phyloP scores from a whole-genome alignment of 2,329 filamentous ascomycete species.

The Rhexocercosporidium sp. region DNA sequence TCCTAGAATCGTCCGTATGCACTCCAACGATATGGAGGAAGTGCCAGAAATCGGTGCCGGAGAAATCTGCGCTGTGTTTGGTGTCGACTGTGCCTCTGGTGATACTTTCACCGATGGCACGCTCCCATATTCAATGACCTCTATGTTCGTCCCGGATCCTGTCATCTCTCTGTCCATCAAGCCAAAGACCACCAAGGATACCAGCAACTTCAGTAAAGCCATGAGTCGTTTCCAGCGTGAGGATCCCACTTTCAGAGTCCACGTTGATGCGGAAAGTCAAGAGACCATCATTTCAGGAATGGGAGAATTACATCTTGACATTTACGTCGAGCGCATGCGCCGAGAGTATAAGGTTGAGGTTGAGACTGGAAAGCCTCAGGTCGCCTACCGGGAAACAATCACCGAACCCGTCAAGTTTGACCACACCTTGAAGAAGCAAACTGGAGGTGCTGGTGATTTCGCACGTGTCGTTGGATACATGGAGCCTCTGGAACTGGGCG shows the following conservation, averaged over 20 bases:
- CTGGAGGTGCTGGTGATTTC: constrained; percentile 93
- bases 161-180: constrained; percentile 98
- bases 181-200: constrained; percentile 91
- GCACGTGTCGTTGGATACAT: constrained; percentile 91
- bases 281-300: constrained; percentile 99
- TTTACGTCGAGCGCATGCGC: constrained; percentile 96
- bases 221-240: constrained; percentile 99
- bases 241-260: constrained; percentile 95
- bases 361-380: constrained; percentile 92
- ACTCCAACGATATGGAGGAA: constrained; percentile 99
- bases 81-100: constrained; percentile 95
- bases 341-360: constrained; percentile 97
- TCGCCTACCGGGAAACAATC: constrained; percentile 96
- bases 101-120: constrained; percentile 97
- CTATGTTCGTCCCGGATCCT: constrained; percentile 97
- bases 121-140: constrained; percentile 93
- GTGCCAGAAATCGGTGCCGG: constrained; percentile 90
- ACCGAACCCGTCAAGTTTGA: constrained; percentile 82
- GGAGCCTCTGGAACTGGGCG: constrained; percentile 70
- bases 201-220: constrained; percentile 94
- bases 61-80: constrained; percentile 98
- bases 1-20: constrained; percentile 97
- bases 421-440: constrained; percentile 93
- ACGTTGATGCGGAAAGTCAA: constrained; percentile 88
- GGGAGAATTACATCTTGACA: constrained; percentile 95